These are phyloP conservation scores for Tylopilus intermedius DNA, from an alignment of 768 basidiomycete species.

Conservation along the genomic window DNA sequence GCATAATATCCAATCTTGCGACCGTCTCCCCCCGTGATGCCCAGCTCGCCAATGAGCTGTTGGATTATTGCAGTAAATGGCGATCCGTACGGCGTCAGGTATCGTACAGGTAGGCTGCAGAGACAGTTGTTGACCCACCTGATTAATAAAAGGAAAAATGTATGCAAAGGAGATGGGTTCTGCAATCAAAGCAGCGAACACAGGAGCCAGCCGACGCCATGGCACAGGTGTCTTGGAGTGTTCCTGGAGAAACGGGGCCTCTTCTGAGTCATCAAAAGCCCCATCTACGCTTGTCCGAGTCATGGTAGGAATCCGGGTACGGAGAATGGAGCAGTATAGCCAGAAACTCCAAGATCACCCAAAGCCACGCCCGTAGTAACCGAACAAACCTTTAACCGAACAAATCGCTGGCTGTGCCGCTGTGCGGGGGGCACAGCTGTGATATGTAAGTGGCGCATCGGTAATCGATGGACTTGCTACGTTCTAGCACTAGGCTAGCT, in stretches of 20 bases:
- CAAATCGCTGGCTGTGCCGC: too few species aligned
- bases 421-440: too few species aligned
- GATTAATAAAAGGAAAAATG: conserved; percentile 62
- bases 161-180: conserved; percentile 53
- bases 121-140: conserved; percentile 30
- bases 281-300: too few species aligned
- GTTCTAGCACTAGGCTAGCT: too few species aligned
- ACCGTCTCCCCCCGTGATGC: conserved; percentile 29
- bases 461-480: too few species aligned
- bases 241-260: conserved; percentile 39
- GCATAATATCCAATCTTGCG: conserved; percentile 66
- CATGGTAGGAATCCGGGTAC: too few species aligned
- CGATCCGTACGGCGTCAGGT: neutral
- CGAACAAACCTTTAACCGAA: too few species aligned
- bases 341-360: too few species aligned
- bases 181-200: conserved; percentile 46
- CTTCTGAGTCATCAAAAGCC: conserved; percentile 17
- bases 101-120: neutral
- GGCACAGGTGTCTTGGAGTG: conserved; percentile 43
- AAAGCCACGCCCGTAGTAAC: too few species aligned
- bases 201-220: conserved; percentile 44
- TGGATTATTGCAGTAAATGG: neutral
- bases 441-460: too few species aligned
- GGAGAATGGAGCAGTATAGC: too few species aligned
- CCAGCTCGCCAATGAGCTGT: conserved; percentile 44